Conservation (phyloP, 208 protist genomes). For the Acanthamoeba sp. region DNA sequence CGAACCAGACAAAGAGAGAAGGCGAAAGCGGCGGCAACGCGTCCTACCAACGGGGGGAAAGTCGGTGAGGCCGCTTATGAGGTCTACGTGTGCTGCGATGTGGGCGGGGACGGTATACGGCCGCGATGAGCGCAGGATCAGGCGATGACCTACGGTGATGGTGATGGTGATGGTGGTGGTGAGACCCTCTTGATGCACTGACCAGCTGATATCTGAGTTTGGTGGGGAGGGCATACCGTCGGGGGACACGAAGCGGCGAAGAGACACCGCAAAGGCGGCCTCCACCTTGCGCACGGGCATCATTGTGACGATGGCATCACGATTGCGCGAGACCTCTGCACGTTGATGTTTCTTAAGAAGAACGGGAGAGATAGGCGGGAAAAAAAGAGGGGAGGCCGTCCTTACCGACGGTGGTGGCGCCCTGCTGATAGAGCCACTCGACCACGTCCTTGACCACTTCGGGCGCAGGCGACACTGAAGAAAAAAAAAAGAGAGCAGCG, state of each 20-base stretch:
- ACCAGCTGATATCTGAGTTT: too few species aligned
- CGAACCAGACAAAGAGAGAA: too few species aligned
- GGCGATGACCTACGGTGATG: not conserved
- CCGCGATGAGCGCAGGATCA: not conserved
- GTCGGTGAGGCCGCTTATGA: not conserved
- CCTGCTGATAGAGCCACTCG: not conserved
- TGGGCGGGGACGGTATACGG: not conserved
- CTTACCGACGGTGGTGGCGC: not conserved
- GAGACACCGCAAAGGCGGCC: not conserved
- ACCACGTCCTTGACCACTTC: not conserved
- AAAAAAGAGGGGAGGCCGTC: not conserved
- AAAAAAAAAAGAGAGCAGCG: too few species aligned
- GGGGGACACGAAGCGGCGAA: not conserved
- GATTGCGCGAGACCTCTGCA: not conserved
- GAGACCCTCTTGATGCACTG: too few species aligned
- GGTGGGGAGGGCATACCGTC: not conserved
- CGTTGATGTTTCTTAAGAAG: not conserved
- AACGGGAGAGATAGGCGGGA: not conserved
- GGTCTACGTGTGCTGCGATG: not conserved
- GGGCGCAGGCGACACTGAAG: not conserved
- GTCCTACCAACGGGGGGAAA: not conserved
- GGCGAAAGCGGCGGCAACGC: too few species aligned
- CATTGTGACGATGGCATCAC: not conserved
- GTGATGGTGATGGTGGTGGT: too few species aligned
- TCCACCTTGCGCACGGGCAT: constrained; percentile 5